These are phyloP conservation scores for Teunomyces lycoperdinae DNA, from an alignment of 805 yeast species.

Conservation along the genomic window DNA sequence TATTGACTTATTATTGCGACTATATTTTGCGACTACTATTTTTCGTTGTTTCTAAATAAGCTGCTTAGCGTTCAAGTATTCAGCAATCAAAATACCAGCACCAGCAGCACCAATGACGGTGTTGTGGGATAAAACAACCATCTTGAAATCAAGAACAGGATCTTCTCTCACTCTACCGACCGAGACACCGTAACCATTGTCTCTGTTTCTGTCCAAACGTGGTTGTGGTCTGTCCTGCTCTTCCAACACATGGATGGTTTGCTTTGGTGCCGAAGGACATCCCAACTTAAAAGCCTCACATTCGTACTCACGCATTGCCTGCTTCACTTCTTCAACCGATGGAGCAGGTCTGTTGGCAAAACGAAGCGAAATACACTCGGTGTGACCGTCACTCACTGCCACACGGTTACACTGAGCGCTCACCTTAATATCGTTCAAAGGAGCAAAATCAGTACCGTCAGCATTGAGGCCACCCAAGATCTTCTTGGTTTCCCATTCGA, in stretches of 20 bases:
- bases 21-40: neutral
- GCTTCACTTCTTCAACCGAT: constrained; percentile 73
- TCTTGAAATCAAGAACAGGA: constrained; percentile 88
- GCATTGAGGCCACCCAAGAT: constrained; percentile 68
- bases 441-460: constrained; percentile 52
- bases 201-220: constrained; percentile 93
- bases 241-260: constrained; percentile 88
- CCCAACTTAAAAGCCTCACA: constrained; percentile 80
- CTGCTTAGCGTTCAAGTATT: constrained; percentile 74
- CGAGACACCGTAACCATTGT: constrained; percentile 87
- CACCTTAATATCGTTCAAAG: constrained; percentile 72
- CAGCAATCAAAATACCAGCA: constrained; percentile 94
- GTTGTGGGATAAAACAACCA: constrained; percentile 97
- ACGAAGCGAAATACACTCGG: constrained; percentile 86
- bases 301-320: constrained; percentile 64
- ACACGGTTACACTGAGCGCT: constrained; percentile 97
- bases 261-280: constrained; percentile 91
- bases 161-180: constrained; percentile 95
- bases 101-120: constrained; percentile 99
- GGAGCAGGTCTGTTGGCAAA: constrained; percentile 86
- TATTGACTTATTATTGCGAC: neutral
- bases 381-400: constrained; percentile 96
- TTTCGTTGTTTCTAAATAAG: constrained; percentile 46
- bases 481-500: constrained; percentile 97
- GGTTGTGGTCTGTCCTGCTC: constrained; percentile 96